Evolutionary conservation across 495 filamentous ascomycete genomes (phyloP), one percentile per base, ranked within the genome.

Genomic region (Neurospora pannonica): DNA sequence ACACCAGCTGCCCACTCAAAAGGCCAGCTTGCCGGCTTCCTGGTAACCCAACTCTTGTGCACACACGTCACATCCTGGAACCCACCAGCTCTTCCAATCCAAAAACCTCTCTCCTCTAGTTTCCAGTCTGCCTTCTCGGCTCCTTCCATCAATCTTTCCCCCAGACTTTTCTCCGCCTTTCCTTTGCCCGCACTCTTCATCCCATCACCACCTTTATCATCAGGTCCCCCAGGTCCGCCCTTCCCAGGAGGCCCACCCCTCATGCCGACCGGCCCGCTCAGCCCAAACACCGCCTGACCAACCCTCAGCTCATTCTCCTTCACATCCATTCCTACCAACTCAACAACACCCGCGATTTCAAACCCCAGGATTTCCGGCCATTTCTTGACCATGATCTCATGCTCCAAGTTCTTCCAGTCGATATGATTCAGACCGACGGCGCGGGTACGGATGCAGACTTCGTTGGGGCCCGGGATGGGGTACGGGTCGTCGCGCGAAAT

Each of bases 1-100:
- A 83, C 76, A 13, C 85, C 83, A 21, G 83, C 80, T 5, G 86
- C 84, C 36, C 86, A 79, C 70, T 81, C 82, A 73, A 86, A 84
- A n/a, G 34, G 74, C 76, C 77, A 75, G 17, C 17, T 31, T 4
- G 34, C 76, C 2, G 86, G 86, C 71, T 86, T 87, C 74, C 81
- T 79, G 5, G 81, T 81, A 6, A 85, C 81, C 17, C 77, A 81
- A 17, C 80, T 70, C 72, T 81, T 78, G 4, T 81, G 80, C 19
- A 83, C 79, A 19, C 78, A 75, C 31, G 77, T 78, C 38, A 81
- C 77, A 37, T 85, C 82, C 67, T 86, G 85, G 73, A 83, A 87
- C 17, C 82, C 78, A 28, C 79, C 82, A 7, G 74, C 75, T 43
- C 77, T 73, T 28, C 48, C 48, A 28, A 24, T 2, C 48, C 48